Percentiles rank a stretch among this genome's conserved stretches.
Evolutionary conservation across 2,329 filamentous ascomycete genomes (phyloP).

Genomic region (Endoconidiophora laricicola): DNA sequence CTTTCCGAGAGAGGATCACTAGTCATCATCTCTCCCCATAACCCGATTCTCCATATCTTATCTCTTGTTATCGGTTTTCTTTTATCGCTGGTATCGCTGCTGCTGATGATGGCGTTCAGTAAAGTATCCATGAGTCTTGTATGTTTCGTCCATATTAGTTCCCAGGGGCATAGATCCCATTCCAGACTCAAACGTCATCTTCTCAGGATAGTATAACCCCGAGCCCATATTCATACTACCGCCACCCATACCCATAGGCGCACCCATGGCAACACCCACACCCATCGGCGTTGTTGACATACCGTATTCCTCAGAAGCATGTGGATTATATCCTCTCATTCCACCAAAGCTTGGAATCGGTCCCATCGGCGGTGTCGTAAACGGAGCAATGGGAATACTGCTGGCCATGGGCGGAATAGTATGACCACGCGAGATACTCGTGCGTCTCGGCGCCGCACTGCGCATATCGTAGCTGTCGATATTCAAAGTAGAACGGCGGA

Average conservation of each 20-base stretch:
- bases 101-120: neutral
- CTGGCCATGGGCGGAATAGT: conserved; percentile 1
- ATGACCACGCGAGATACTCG: conserved; percentile 8
- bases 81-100: conserved; percentile 1
- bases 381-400: conserved; percentile 1
- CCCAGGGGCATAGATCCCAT: conserved; percentile 1
- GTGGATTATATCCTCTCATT: neutral
- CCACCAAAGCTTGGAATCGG: neutral
- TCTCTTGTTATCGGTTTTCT: neutral
- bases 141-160: conserved; percentile 2
- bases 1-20: too few relatives aligned
- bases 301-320: neutral
- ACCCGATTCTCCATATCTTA: neutral
- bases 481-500: neutral
- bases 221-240: conserved; percentile 1
- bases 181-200: neutral
- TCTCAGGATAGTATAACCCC: conserved; percentile 2
- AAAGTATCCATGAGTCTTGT: conserved; percentile 1
- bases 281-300: neutral
- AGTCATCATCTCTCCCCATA: neutral
- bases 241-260: neutral
- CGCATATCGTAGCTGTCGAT: conserved; percentile 1
- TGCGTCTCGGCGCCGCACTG: conserved; percentile 2
- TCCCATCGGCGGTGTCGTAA: neutral
- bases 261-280: conserved; percentile 2